Evolutionary conservation across 805 yeast species (phyloP), one percentile per base, ranked within the genome.

Genomic region (Pichia nanzhaoensis): DNA sequence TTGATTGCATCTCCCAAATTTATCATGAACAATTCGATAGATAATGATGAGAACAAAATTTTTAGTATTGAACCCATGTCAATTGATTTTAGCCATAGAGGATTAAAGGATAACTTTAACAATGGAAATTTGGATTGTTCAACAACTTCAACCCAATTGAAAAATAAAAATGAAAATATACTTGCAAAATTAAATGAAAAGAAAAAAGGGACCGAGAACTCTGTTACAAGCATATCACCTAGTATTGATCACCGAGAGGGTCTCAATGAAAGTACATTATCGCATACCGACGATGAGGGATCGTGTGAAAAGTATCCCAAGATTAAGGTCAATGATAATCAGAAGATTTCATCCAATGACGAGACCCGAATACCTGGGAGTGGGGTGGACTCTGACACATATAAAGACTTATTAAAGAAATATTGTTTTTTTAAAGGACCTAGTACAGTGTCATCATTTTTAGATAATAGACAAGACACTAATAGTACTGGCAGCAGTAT

Each of bases 401-500:
- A 80, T 54, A 72, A 74, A 51, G 77, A 78, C 47, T 60, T 80
- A 18, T 60, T 81, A 42, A 78, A 79, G 40, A 71, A 75, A 24
- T 81, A 77, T 54, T 81, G 87, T 52, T 81, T 81, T 53, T 80
- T 74, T 54, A 64, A 69, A 48, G 61, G 73, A 7, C 67, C 68
- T 10, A 55, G 57, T 7, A 58, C 67, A 1, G 63, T 63, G 2
- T 59, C 66, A 1, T 57, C 67, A 13, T 55, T 60, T 45, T 51
- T 62, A 31, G 55, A 58, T 24, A 52, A 45, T 30, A 52, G 51
- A 19, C 38, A 51, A 7, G 41, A 48, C 21, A 52, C 51, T 13
- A 48, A 45, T 34, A 41, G 48, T 10, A 24, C 9, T 24, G 28
- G 28, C 9, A 10, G 28, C 28, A 24, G 10, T 24, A 24, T 49